These are phyloP conservation scores for Aspergillus panamensis DNA, from an alignment of 495 filamentous ascomycete genomes.

Conservation along the genomic window DNA sequence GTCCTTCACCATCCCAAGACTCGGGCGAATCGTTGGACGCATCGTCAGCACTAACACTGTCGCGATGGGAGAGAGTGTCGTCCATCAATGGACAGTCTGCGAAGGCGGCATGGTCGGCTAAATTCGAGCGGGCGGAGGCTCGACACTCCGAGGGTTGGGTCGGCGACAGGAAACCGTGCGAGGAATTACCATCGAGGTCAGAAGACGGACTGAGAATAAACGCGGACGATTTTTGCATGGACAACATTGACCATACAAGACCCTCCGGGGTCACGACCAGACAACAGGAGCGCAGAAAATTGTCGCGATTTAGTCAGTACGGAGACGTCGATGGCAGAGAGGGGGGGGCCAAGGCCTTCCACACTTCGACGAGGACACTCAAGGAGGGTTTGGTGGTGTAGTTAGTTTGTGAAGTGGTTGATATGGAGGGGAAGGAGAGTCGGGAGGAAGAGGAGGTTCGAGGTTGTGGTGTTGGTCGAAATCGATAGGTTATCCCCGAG, in stretches of 20 bases:
- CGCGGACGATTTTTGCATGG: constrained; percentile 39
- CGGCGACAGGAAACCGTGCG: constrained; percentile 13
- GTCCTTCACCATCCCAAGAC: constrained; percentile 32
- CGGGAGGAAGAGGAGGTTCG: background rate
- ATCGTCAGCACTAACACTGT: constrained; percentile 39
- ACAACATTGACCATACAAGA: constrained; percentile 39
- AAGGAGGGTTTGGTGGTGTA: background rate
- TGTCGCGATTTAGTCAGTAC: background rate
- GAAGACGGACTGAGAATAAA: constrained; percentile 23
- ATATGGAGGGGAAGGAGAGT: constrained; percentile 2
- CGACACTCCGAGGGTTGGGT: constrained; percentile 12
- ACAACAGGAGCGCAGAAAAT: background rate
- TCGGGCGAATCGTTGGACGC: constrained; percentile 36
- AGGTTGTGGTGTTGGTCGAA: background rate
- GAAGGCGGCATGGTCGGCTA: constrained; percentile 26
- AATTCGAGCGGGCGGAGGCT: constrained; percentile 21
- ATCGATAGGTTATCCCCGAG: constrained; percentile 9
- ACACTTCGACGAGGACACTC: background rate
- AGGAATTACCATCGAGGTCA: constrained; percentile 14
- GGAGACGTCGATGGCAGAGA: background rate
- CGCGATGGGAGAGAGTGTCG: constrained; percentile 32
- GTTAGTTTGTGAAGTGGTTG: background rate
- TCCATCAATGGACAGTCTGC: constrained; percentile 27
- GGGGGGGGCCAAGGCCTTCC: background rate
- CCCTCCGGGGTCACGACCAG: constrained; percentile 14